Evolutionary conservation across 2,329 filamentous ascomycete species (phyloP).

Genomic region (Rasamsonia emersonii): DNA sequence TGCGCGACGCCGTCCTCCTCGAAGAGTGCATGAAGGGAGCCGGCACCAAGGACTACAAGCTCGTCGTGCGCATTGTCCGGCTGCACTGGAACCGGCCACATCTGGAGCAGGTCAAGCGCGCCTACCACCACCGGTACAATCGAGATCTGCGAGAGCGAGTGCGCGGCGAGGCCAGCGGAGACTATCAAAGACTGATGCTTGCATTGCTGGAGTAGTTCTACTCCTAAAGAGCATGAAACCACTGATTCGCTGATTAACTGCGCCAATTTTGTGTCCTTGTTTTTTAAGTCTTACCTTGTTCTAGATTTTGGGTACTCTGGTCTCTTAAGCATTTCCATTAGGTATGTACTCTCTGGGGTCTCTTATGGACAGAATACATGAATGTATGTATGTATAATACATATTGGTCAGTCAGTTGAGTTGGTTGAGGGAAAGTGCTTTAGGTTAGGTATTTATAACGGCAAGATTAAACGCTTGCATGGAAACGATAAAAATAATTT

Average conservation of each 20-base stretch:
- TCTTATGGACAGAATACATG: too few species aligned
- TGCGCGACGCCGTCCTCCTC: conserved; percentile 73
- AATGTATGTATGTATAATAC: too few species aligned
- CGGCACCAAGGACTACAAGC: conserved; percentile 76
- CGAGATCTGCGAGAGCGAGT: conserved; percentile 62
- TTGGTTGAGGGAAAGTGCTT: too few species aligned
- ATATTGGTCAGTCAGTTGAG: too few species aligned
- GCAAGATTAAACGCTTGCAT: too few species aligned
- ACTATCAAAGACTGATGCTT: conserved; percentile 70
- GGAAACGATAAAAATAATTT: too few species aligned
- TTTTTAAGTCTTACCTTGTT: too few species aligned
- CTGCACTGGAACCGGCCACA: conserved; percentile 73
- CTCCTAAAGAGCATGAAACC: neutral
- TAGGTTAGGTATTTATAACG: too few species aligned
- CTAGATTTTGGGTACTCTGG: too few species aligned
- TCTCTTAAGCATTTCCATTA: too few species aligned
- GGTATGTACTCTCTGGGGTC: too few species aligned
- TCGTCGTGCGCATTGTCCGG: conserved; percentile 69
- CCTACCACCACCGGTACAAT: conserved; percentile 64
- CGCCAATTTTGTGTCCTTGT: neutral
- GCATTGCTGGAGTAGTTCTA: conserved; percentile 45
- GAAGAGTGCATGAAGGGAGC: conserved; percentile 79
- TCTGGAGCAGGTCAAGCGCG: conserved; percentile 67
- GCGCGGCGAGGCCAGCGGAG: conserved; percentile 72
- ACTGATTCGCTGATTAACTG: neutral